Evolutionary conservation across 345 rosid genomes (phyloP).

Genomic region (Raphanus raphanistrum): DNA sequence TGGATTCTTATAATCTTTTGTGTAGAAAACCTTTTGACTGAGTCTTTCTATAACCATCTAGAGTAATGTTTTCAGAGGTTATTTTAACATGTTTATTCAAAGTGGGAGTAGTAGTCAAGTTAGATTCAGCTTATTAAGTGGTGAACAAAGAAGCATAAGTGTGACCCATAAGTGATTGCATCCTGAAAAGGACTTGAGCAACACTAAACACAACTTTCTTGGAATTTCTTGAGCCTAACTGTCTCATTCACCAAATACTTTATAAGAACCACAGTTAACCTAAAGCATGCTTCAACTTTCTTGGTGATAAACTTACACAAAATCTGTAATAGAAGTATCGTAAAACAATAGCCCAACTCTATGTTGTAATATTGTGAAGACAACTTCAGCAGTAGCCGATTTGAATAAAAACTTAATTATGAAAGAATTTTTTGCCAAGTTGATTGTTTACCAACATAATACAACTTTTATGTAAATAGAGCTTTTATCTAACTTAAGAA

Average conservation of each 20-base stretch:
- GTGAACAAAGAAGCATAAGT: slow-evolving; percentile 22
- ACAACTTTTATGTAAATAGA: no score
- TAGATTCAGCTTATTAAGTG: slow-evolving; percentile 5
- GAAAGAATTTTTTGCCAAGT: no score
- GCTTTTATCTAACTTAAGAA: no score
- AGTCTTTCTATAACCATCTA: not conserved
- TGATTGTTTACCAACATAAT: no score
- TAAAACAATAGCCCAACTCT: no score
- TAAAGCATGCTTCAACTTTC: not conserved
- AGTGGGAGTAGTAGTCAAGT: slow-evolving; percentile 1
- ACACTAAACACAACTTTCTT: slow-evolving; percentile 12
- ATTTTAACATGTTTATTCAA: slow-evolving; percentile 1
- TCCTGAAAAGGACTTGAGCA: not conserved
- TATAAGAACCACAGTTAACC: not conserved
- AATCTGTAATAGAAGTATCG: no score
- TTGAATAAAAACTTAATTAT: no score
- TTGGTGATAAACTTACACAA: no score
- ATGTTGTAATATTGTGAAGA: no score
- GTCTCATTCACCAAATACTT: not conserved
- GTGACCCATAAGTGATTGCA: slow-evolving; percentile 8
- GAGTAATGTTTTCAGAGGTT: slow-evolving; percentile 2
- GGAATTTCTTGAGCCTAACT: not conserved
- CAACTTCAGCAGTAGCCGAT: no score
- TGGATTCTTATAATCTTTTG: not conserved
- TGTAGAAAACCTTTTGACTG: not conserved